Evolutionary conservation across 106 monocot species (phyloP).

Genomic region (Gastrodia elata): DNA sequence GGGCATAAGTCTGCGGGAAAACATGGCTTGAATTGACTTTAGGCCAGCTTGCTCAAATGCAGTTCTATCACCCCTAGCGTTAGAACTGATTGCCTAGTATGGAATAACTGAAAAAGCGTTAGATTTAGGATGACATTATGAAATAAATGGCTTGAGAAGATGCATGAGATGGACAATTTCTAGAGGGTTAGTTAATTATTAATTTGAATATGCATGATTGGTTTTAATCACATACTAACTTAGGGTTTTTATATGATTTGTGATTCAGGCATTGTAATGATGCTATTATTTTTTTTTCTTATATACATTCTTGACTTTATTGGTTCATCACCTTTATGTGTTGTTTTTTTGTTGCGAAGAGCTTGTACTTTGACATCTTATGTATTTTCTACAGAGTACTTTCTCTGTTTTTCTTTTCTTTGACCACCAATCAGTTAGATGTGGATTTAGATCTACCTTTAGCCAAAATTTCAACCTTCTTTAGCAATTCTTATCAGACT

Average conservation of each 20-base stretch:
- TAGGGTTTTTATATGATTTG: not conserved
- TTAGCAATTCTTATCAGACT: not conserved
- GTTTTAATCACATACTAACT: not conserved
- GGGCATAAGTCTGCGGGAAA: too few species aligned
- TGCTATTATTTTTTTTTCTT: not conserved
- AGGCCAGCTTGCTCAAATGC: too few species aligned
- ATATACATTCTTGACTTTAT: not conserved
- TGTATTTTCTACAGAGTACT: not conserved
- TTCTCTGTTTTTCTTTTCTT: not conserved
- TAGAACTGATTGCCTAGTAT: too few species aligned
- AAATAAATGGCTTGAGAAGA: not conserved
- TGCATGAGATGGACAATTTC: not conserved
- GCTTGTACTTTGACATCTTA: not conserved
- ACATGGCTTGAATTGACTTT: too few species aligned
- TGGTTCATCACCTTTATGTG: not conserved
- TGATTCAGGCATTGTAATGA: not conserved
- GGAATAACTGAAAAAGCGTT: too few species aligned
- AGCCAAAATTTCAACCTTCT: not conserved
- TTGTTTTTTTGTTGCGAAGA: not conserved
- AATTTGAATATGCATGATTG: not conserved
- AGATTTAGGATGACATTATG: not conserved
- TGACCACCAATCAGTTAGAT: not conserved
- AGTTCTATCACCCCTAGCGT: too few species aligned
- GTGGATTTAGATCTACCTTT: not conserved
- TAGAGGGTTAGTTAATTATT: not conserved